Conservation (phyloP, 345 rosid species). For the Hypericum perforatum region DNA sequence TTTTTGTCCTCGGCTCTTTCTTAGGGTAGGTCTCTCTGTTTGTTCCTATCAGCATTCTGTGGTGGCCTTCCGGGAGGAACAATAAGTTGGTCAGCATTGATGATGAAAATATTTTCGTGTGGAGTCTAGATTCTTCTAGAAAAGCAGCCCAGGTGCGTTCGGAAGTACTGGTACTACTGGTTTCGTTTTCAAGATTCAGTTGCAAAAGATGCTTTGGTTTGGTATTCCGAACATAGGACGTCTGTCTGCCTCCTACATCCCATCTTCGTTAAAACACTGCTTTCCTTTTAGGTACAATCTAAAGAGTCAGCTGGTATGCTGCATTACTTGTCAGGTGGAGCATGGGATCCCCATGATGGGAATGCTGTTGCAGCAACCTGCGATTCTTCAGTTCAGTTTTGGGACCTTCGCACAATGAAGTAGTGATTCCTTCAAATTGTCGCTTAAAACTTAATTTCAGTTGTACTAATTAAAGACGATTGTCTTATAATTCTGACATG, state of each 20-base stretch:
- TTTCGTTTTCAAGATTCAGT: background rate
- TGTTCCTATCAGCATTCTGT: slow-evolving; percentile 40
- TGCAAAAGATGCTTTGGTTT: too few relatives aligned
- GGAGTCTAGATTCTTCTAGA: slow-evolving; percentile 71
- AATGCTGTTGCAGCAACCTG: slow-evolving; percentile 68
- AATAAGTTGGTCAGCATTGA: slow-evolving; percentile 84
- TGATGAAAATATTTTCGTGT: slow-evolving; percentile 57
- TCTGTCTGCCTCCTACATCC: slow-evolving; percentile 19
- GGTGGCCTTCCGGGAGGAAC: slow-evolving; percentile 86
- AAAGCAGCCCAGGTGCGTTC: slow-evolving; percentile 61
- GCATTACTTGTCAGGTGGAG: slow-evolving; percentile 78
- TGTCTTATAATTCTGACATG: background rate
- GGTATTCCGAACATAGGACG: slow-evolving; percentile 8
- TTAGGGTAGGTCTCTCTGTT: background rate
- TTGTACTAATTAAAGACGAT: background rate
- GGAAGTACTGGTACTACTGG: background rate
- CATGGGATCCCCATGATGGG: slow-evolving; percentile 86
- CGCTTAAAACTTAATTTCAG: background rate
- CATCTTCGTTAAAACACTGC: slow-evolving; percentile 9
- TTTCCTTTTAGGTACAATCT: slow-evolving; percentile 43
- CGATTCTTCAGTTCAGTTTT: slow-evolving; percentile 84
- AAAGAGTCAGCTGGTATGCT: slow-evolving; percentile 78
- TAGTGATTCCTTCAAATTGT: slow-evolving; percentile 21
- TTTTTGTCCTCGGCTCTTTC: slow-evolving; percentile 4
- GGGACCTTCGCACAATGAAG: slow-evolving; percentile 84